Conservation (phyloP, 345 rosid genomes). For the Bruguiera sexangula region DNA sequence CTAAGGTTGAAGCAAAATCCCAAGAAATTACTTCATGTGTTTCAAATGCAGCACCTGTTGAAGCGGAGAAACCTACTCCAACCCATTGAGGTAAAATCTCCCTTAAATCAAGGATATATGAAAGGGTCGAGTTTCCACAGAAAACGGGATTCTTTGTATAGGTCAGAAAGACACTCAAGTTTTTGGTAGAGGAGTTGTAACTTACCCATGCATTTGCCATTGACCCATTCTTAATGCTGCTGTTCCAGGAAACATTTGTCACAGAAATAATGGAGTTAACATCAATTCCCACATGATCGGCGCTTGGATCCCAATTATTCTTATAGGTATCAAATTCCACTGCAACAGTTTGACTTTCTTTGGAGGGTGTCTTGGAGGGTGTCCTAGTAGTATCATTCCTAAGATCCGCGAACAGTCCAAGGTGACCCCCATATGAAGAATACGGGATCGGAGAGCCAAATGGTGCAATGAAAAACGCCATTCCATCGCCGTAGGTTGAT, state of each 20-base stretch:
- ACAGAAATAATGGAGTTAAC: slow-evolving; percentile 46
- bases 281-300: slow-evolving; percentile 52
- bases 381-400: slow-evolving; percentile 8
- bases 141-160: slow-evolving; percentile 31
- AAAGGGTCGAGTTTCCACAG: slow-evolving; percentile 15
- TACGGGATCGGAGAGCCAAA: slow-evolving; percentile 34
- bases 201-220: slow-evolving; percentile 47
- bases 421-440: slow-evolving; percentile 42
- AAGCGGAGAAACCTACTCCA: slow-evolving; percentile 25
- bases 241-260: slow-evolving; percentile 28
- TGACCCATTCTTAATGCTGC: slow-evolving; percentile 36
- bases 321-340: slow-evolving; percentile 50
- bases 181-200: slow-evolving; percentile 44
- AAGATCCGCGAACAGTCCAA: slow-evolving; percentile 30
- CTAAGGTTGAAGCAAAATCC: slow-evolving; percentile 20
- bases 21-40: slow-evolving; percentile 15
- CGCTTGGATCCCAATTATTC: slow-evolving; percentile 44
- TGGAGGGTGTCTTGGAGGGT: not conserved
- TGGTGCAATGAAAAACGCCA: slow-evolving; percentile 51
- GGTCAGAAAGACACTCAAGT: slow-evolving; percentile 46
- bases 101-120: slow-evolving; percentile 8
- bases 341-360: slow-evolving; percentile 33
- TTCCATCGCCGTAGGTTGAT: slow-evolving; percentile 35
- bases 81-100: slow-evolving; percentile 19
- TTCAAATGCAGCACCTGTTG: slow-evolving; percentile 19